Evolutionary conservation across 164 flowering plant genomes (phyloP).

Genomic region (Kingdonia uniflora): DNA sequence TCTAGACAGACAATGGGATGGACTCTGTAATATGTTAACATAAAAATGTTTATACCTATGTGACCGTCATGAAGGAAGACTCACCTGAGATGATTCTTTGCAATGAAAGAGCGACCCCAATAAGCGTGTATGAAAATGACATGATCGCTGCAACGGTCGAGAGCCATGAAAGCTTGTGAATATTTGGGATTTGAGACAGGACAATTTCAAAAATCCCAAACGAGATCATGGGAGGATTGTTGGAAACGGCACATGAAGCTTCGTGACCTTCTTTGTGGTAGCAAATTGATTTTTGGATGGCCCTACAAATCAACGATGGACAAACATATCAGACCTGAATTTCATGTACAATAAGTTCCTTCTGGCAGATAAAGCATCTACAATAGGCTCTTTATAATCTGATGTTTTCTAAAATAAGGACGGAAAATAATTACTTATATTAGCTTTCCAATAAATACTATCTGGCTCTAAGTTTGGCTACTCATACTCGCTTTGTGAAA

Average conservation of each 20-base stretch:
- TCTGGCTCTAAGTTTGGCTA: too few species aligned
- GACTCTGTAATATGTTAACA: too few species aligned
- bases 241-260: constrained; percentile 20
- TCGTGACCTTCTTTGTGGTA: constrained; percentile 29
- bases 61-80: neutral
- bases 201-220: constrained; percentile 29
- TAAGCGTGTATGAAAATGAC: constrained; percentile 40
- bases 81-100: constrained; percentile 24
- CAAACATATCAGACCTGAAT: too few species aligned
- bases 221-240: constrained; percentile 25
- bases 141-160: constrained; percentile 34
- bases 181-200: constrained; percentile 42
- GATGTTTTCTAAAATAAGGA: too few species aligned
- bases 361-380: too few species aligned
- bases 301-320: constrained; percentile 17
- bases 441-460: too few species aligned
- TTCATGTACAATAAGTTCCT: too few species aligned
- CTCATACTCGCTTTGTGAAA: too few species aligned
- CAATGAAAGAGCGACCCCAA: constrained; percentile 31
- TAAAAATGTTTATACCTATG: too few species aligned
- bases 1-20: too few species aligned
- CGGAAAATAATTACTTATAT: too few species aligned
- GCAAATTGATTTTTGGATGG: constrained; percentile 36
- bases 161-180: constrained; percentile 38
- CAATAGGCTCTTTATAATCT: too few species aligned